Percentiles rank a stretch among this genome's conserved stretches.
phyloP scores from a whole-genome alignment of 148 eudicot genomes.

The Euryodendron excelsum region DNA sequence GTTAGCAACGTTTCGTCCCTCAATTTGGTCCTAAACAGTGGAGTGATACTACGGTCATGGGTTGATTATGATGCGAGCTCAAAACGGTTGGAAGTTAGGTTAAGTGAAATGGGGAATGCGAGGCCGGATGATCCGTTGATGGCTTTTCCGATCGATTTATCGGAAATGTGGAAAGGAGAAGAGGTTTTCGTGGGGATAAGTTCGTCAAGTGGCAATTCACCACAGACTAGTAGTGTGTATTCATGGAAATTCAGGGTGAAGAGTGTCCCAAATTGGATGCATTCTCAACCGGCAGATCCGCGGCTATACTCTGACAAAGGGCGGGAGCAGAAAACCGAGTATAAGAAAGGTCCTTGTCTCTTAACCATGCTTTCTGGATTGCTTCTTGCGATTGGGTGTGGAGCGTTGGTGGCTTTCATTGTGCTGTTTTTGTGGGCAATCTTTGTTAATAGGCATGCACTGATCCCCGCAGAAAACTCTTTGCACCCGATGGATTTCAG shows the following conservation, averaged over 20 bases:
- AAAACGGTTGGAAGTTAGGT: conserved; percentile 55
- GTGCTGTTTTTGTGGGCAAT: conserved; percentile 46
- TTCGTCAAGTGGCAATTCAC: conserved; percentile 43
- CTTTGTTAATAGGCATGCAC: conserved; percentile 26
- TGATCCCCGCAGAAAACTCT: conserved; percentile 28
- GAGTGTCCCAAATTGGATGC: conserved; percentile 47
- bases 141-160: conserved; percentile 47
- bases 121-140: conserved; percentile 52
- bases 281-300: conserved; percentile 58
- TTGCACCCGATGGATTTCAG: conserved; percentile 35
- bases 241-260: conserved; percentile 58
- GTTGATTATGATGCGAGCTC: conserved; percentile 73
- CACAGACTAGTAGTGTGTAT: conserved; percentile 41
- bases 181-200: conserved; percentile 64
- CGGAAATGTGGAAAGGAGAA: conserved; percentile 47
- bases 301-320: conserved; percentile 8
- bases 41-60: conserved; percentile 55
- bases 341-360: conserved; percentile 28
- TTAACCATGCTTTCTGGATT: conserved; percentile 47
- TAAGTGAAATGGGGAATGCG: conserved; percentile 33
- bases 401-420: conserved; percentile 48
- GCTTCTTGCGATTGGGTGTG: conserved; percentile 60
- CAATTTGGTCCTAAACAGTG: conserved; percentile 40
- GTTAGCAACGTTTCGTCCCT: conserved; percentile 42
- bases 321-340: conserved; percentile 14